Evolutionary conservation across 192 early-diverging fungal species (phyloP).

Genomic region (Ambispora gerdemannii): DNA sequence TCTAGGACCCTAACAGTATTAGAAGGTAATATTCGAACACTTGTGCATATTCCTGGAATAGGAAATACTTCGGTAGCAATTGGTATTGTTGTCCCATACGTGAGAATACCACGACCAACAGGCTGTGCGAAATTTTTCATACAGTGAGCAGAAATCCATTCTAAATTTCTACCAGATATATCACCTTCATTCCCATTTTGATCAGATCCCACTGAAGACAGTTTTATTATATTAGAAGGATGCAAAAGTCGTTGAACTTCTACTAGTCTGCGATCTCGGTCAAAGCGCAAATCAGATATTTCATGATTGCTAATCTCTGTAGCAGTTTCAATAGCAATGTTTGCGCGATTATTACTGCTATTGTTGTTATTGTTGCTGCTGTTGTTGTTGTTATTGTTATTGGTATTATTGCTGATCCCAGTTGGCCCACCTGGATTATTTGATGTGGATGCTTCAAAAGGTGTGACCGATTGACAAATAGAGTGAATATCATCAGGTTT

Average conservation of each 20-base stretch:
- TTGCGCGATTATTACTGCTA: background rate
- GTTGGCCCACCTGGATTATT: background rate
- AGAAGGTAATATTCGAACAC: slow-evolving; percentile 64
- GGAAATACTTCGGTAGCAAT: slow-evolving; percentile 55
- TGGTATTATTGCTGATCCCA: background rate
- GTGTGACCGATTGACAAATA: background rate
- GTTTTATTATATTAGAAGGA: slow-evolving; percentile 37
- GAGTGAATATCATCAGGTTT: slow-evolving; percentile 3
- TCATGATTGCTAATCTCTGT: slow-evolving; percentile 45
- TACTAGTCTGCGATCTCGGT: slow-evolving; percentile 48
- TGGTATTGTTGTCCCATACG: slow-evolving; percentile 56
- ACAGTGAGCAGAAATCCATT: slow-evolving; percentile 13
- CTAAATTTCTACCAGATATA: slow-evolving; percentile 22
- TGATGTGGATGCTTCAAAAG: background rate
- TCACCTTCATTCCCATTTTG: slow-evolving; percentile 6
- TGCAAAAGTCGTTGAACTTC: slow-evolving; percentile 53
- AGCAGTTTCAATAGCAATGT: background rate
- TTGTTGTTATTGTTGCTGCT: background rate
- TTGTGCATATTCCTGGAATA: slow-evolving; percentile 54
- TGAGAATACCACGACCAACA: slow-evolving; percentile 64
- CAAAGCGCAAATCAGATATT: slow-evolving; percentile 55
- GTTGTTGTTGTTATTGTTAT: background rate
- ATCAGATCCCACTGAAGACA: slow-evolving; percentile 20
- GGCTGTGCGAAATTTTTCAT: slow-evolving; percentile 63
- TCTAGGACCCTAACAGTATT: slow-evolving; percentile 57